Percentiles rank a stretch among this genome's conserved stretches.
These are phyloP conservation scores for Colletotrichum siamense DNA, from an alignment of 2,329 filamentous ascomycete species.

Conservation along the genomic window DNA sequence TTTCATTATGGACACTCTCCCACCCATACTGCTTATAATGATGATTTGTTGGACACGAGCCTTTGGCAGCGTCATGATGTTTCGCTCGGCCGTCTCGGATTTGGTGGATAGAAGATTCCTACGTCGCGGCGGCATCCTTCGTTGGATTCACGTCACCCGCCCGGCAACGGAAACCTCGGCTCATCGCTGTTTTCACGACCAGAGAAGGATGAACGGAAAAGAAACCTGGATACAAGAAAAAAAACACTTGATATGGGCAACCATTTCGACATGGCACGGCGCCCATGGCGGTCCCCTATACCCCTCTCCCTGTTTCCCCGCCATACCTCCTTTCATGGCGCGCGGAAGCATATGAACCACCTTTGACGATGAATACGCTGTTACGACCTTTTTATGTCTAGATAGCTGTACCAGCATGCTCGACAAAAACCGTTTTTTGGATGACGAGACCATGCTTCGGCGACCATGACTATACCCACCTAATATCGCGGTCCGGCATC, in stretches of 20 bases:
- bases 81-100: constrained; percentile 23
- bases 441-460: constrained; percentile 32
- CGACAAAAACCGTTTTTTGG: constrained; percentile 23
- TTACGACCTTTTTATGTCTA: constrained; percentile 51
- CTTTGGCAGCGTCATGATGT: constrained; percentile 22
- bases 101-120: constrained; percentile 42
- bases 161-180: constrained; percentile 15
- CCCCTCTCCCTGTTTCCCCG: constrained; percentile 24
- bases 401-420: constrained; percentile 43
- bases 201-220: constrained; percentile 39
- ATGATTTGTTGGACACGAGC: constrained; percentile 30
- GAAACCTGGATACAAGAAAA: constrained; percentile 45
- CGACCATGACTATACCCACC: constrained; percentile 45
- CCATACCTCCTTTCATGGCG: constrained; percentile 20
- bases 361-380: constrained; percentile 50
- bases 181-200: constrained; percentile 33
- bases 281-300: constrained; percentile 33
- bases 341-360: constrained; percentile 23
- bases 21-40: constrained; percentile 43
- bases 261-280: constrained; percentile 41
- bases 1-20: constrained; percentile 22
- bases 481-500: constrained; percentile 32
- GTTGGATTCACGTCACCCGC: constrained; percentile 16
- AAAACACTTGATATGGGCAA: constrained; percentile 44
- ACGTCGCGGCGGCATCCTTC: constrained; percentile 15